Percentiles rank a stretch among this genome's conserved stretches.
These are phyloP conservation scores for Alternaria sp. DNA, from an alignment of 2,329 filamentous ascomycete genomes.

Conservation along the genomic window DNA sequence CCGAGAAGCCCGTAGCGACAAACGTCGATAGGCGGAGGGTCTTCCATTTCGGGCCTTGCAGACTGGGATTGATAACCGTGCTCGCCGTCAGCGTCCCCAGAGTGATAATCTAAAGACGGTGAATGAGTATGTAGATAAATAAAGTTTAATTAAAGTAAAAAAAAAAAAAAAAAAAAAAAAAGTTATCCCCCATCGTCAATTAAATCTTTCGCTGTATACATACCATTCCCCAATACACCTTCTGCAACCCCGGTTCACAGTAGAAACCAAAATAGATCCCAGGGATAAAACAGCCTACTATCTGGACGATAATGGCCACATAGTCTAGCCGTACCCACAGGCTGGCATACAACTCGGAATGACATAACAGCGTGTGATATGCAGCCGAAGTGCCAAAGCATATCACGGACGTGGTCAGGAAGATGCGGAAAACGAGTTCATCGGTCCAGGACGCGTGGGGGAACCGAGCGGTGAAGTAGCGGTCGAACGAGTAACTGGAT, in stretches of 20 bases:
- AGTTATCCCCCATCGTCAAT: too few relatives aligned
- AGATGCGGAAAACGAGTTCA: constrained; percentile 34
- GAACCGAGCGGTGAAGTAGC: constrained; percentile 14
- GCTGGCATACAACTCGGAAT: constrained; percentile 75
- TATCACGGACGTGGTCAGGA: constrained; percentile 39
- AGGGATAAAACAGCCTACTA: constrained; percentile 86
- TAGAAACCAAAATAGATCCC: constrained; percentile 69
- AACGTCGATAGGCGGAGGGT: constrained; percentile 89
- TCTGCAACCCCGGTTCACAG: constrained; percentile 45
- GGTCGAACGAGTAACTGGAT: constrained; percentile 22
- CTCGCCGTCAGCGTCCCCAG: constrained; percentile 73
- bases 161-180: too few relatives aligned
- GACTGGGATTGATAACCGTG: constrained; percentile 80
- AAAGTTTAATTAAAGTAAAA: too few relatives aligned
- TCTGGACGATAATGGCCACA: constrained; percentile 85
- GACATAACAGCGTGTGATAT: constrained; percentile 83
- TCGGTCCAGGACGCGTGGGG: constrained; percentile 28
- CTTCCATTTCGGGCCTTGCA: constrained; percentile 81
- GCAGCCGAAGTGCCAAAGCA: constrained; percentile 63
- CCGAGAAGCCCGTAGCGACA: constrained; percentile 83
- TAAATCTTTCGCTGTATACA: not conserved
- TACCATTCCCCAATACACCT: constrained; percentile 54
- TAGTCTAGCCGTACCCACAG: constrained; percentile 93
- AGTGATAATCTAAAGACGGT: not conserved
- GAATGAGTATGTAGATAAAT: too few relatives aligned